Conservation (phyloP, 2,329 filamentous ascomycete species). For the Monilinia fructigena region DNA sequence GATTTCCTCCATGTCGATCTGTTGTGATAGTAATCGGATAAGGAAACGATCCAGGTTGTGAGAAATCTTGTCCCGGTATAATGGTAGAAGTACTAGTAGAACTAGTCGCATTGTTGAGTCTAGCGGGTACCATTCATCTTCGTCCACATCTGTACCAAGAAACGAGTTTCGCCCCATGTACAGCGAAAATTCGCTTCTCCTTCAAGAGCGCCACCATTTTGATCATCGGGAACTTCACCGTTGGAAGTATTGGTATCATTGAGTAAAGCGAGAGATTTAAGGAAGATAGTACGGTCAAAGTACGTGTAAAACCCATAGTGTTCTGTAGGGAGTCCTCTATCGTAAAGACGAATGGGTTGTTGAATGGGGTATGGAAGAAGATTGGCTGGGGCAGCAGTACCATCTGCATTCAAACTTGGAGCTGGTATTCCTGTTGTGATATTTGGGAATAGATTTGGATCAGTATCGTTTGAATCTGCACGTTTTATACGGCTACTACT, state of each 20-base stretch:
- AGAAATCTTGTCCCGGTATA: slow-evolving; percentile 37
- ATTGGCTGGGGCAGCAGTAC: slow-evolving; percentile 68
- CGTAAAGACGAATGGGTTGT: slow-evolving; percentile 82
- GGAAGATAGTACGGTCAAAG: slow-evolving; percentile 83
- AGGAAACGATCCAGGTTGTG: slow-evolving; percentile 57
- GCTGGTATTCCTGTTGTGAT: slow-evolving; percentile 58
- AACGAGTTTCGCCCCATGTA: slow-evolving; percentile 60
- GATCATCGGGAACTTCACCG: slow-evolving; percentile 49
- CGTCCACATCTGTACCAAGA: slow-evolving; percentile 67
- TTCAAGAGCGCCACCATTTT: slow-evolving; percentile 54
- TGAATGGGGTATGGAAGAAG: slow-evolving; percentile 68
- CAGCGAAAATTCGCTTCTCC: slow-evolving; percentile 55
- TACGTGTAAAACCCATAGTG: slow-evolving; percentile 95
- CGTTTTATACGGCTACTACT: slow-evolving; percentile 29
- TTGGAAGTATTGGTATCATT: slow-evolving; percentile 45
- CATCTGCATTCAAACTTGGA: slow-evolving; percentile 63
- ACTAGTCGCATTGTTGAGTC: slow-evolving; percentile 42
- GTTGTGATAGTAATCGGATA: slow-evolving; percentile 61
- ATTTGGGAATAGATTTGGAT: slow-evolving; percentile 40
- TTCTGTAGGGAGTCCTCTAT: slow-evolving; percentile 75
- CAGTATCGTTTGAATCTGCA: slow-evolving; percentile 25
- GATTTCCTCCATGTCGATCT: slow-evolving; percentile 62
- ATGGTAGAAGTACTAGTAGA: slow-evolving; percentile 22
- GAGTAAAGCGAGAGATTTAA: slow-evolving; percentile 57
- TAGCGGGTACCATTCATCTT: slow-evolving; percentile 47